These are phyloP conservation scores for Closterium sp. DNA, from an alignment of 139 green algal species.

Conservation along the genomic window DNA sequence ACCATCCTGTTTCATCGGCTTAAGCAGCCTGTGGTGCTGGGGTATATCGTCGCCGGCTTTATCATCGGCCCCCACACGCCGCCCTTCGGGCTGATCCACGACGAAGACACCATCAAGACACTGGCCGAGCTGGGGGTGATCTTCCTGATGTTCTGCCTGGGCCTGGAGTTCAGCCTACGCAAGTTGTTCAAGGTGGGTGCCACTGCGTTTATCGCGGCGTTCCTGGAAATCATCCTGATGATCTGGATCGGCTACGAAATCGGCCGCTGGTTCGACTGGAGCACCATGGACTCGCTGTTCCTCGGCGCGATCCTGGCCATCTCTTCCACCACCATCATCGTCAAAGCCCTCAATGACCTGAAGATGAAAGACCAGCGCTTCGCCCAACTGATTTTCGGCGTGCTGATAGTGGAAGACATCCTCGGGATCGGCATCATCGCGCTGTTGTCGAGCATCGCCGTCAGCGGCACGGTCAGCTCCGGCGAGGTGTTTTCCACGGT, in stretches of 20 bases:
- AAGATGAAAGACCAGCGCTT: neutral
- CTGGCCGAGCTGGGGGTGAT: neutral
- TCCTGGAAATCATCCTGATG: neutral
- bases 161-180: neutral
- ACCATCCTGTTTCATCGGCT: neutral
- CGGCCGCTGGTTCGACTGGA: neutral
- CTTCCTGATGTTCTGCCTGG: neutral
- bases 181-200: neutral
- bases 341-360: neutral
- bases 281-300: neutral
- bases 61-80: neutral
- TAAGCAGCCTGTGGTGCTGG: neutral
- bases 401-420: neutral
- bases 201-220: neutral
- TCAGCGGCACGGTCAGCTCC: neutral
- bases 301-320: neutral
- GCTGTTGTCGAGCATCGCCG: neutral
- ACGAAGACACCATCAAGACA: neutral
- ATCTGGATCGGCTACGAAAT: neutral
- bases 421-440: neutral
- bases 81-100: neutral
- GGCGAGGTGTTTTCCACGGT: neutral
- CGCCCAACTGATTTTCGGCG: neutral
- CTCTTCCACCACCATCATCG: neutral
- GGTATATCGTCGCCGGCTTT: neutral